phyloP scores from a whole-genome alignment of 805 yeast species.

The Isabelozyma pseudorhagii region DNA sequence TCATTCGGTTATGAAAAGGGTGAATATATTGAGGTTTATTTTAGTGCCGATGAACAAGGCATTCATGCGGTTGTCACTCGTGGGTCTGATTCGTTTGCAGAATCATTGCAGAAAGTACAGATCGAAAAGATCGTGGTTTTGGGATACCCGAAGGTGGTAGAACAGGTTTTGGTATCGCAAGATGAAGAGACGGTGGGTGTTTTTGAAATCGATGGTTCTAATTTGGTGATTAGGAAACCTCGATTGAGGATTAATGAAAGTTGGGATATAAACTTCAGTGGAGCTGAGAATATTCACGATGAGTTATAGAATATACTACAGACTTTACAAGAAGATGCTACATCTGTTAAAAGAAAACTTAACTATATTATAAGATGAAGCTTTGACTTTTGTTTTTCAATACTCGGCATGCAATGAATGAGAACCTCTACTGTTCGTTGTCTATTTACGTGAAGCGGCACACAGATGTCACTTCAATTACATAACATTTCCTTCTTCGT shows the following conservation, averaged over 20 bases:
- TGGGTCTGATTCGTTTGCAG: constrained; percentile 4
- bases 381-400: too few relatives aligned
- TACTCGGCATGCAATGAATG: too few relatives aligned
- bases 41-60: constrained; percentile 33
- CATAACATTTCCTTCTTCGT: not conserved
- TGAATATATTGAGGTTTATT: constrained; percentile 43
- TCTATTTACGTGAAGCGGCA: not conserved
- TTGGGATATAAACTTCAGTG: constrained; percentile 43
- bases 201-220: constrained; percentile 6
- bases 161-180: constrained; percentile 31
- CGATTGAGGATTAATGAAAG: constrained; percentile 38
- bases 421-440: too few relatives aligned
- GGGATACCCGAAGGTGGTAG: constrained; percentile 20
- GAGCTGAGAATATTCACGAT: constrained; percentile 16
- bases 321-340: too few relatives aligned
- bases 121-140: constrained; percentile 58
- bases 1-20: constrained; percentile 55
- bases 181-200: constrained; percentile 21
- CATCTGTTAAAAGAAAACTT: too few relatives aligned
- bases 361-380: too few relatives aligned
- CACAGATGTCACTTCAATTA: not conserved
- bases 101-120: constrained; percentile 28
- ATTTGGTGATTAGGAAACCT: constrained; percentile 47
- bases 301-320: constrained; percentile 13
- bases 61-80: constrained; percentile 14